These are phyloP conservation scores for Trichaptum fuscoviolaceum DNA, from an alignment of 768 basidiomycete genomes.

Conservation along the genomic window DNA sequence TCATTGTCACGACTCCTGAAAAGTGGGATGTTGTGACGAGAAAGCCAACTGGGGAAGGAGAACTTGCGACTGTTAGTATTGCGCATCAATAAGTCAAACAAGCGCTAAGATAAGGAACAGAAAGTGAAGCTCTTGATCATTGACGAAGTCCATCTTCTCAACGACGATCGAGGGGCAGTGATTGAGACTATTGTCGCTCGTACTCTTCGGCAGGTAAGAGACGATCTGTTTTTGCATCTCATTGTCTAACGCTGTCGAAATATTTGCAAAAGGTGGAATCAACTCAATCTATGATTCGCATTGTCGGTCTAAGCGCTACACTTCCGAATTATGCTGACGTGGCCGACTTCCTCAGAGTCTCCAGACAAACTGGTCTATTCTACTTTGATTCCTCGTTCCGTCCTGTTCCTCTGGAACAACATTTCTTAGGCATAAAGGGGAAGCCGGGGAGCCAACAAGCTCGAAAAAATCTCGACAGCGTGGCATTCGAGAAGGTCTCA, in stretches of 20 bases:
- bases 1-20: slow-evolving; percentile 98
- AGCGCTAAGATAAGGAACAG: slow-evolving; percentile 33
- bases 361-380: slow-evolving; percentile 81
- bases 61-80: slow-evolving; percentile 77
- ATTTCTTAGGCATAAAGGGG: slow-evolving; percentile 90
- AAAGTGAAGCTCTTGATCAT: slow-evolving; percentile 92
- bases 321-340: slow-evolving; percentile 97
- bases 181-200: slow-evolving; percentile 98
- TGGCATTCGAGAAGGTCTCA: slow-evolving; percentile 86
- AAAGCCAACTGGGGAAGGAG: slow-evolving; percentile 95
- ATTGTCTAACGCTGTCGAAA: background rate
- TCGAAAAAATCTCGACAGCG: slow-evolving; percentile 82
- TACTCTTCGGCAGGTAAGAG: slow-evolving; percentile 74
- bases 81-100: background rate
- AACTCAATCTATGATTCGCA: slow-evolving; percentile 91
- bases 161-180: slow-evolving; percentile 96
- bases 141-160: slow-evolving; percentile 94
- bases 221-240: slow-evolving; percentile 7
- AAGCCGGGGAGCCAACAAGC: slow-evolving; percentile 70
- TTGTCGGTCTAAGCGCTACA: slow-evolving; percentile 94
- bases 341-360: slow-evolving; percentile 92
- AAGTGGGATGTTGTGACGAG: slow-evolving; percentile 99
- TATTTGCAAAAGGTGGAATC: slow-evolving; percentile 78
- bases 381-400: slow-evolving; percentile 98
- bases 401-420: slow-evolving; percentile 94